A percentile compares a stretch with the other conserved stretches of the same genome.
Evolutionary conservation across 139 green algal genomes (phyloP).

Genomic region (Coccomyxa sp.): DNA sequence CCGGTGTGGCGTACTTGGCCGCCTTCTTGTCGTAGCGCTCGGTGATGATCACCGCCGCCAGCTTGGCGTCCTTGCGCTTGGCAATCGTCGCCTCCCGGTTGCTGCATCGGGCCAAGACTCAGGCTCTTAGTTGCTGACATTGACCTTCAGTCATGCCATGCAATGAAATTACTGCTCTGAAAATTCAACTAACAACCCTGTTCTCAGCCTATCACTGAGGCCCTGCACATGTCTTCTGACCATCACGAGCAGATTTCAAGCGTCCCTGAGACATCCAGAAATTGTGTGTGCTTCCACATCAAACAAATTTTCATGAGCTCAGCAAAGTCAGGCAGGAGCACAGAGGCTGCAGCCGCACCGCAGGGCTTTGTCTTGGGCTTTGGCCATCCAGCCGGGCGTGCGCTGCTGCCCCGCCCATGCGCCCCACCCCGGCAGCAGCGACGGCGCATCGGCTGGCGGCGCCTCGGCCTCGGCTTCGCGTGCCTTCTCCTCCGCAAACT

Average conservation of each 20-base stretch:
- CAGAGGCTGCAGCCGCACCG: slow-evolving; percentile 26
- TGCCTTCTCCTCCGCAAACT: slow-evolving; percentile 86
- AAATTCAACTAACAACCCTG: too few relatives aligned
- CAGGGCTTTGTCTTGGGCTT: slow-evolving; percentile 56
- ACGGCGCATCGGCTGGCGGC: slow-evolving; percentile 47
- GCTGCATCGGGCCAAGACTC: slow-evolving; percentile 12
- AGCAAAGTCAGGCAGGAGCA: too few relatives aligned
- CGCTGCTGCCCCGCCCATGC: slow-evolving; percentile 72
- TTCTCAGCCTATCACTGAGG: too few relatives aligned
- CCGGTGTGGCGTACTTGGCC: slow-evolving; percentile 55
- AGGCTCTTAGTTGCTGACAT: neutral
- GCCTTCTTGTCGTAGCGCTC: slow-evolving; percentile 90
- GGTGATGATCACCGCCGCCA: slow-evolving; percentile 79
- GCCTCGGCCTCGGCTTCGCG: slow-evolving; percentile 79
- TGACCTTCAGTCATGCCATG: neutral
- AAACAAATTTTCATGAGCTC: too few relatives aligned
- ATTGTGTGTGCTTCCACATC: too few relatives aligned
- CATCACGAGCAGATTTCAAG: too few relatives aligned
- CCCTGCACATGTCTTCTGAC: too few relatives aligned
- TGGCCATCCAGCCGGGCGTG: slow-evolving; percentile 67
- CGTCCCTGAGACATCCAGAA: too few relatives aligned
- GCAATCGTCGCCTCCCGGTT: slow-evolving; percentile 46
- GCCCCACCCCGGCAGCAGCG: slow-evolving; percentile 87
- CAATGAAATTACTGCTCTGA: neutral
- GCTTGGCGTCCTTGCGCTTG: slow-evolving; percentile 66